A percentile compares a stretch with the other conserved stretches of the same genome.
Conservation (phyloP, 108 stramenopile species). For the Skeletonema costatum region DNA sequence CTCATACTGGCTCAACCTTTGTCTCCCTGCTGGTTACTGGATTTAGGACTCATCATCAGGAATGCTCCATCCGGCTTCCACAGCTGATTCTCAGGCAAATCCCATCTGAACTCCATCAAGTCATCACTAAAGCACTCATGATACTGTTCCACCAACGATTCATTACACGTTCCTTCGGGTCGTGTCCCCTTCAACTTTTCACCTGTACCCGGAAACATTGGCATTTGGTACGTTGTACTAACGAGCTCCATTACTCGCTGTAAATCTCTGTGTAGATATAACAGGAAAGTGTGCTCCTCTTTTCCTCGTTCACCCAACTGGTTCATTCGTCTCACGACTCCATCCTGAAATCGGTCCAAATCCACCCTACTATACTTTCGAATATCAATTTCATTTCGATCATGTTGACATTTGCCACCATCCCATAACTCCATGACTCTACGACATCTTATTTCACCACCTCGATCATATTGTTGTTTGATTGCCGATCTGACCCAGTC, state of each 20-base stretch:
- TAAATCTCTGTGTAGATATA: conserved; percentile 38
- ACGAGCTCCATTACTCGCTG: conserved; percentile 7
- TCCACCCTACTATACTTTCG: conserved; percentile 29
- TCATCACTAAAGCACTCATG: conserved; percentile 39
- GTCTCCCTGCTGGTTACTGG: too few species aligned
- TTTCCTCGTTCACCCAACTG: background rate
- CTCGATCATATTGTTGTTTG: conserved; percentile 41
- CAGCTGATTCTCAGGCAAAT: background rate
- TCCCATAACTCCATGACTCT: background rate
- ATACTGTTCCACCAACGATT: conserved; percentile 23
- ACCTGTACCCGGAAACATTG: conserved; percentile 23
- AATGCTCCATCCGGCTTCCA: too few species aligned
- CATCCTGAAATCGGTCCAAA: conserved; percentile 21
- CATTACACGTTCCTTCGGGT: conserved; percentile 37
- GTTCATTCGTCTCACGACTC: conserved; percentile 11
- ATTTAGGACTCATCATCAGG: too few species aligned
- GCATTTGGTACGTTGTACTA: conserved; percentile 17
- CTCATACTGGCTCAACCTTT: too few species aligned
- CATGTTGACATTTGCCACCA: conserved; percentile 8
- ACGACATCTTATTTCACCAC: conserved; percentile 13
- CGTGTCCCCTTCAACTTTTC: conserved; percentile 11
- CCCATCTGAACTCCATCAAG: conserved; percentile 29
- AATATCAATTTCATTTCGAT: conserved; percentile 37
- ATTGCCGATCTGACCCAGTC: conserved; percentile 34
- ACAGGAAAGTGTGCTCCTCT: conserved; percentile 24